Percentiles rank a stretch among this genome's conserved stretches.
Conservation (phyloP, 164 flowering plant genomes). For the Pachysandra terminalis region DNA sequence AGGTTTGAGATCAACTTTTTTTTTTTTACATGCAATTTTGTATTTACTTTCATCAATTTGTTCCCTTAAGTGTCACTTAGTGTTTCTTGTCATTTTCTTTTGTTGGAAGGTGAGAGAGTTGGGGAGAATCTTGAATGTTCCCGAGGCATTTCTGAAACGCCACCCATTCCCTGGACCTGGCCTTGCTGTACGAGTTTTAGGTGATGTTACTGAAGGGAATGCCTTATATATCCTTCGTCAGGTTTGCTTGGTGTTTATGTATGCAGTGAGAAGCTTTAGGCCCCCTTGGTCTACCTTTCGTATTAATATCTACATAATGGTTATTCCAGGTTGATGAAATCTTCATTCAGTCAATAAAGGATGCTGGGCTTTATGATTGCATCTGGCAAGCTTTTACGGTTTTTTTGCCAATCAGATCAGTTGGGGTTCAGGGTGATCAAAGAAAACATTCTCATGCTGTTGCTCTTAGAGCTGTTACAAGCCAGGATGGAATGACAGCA, state of each 20-base stretch:
- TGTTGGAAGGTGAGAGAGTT: constrained; percentile 72
- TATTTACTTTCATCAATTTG: no score
- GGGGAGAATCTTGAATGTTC: constrained; percentile 83
- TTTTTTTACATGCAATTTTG: neutral
- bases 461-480: no score
- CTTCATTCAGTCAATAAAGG: constrained; percentile 88
- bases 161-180: no score
- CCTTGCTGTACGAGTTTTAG: no score
- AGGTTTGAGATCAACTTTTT: constrained; percentile 46
- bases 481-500: constrained; percentile 99
- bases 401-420: constrained; percentile 70
- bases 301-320: neutral
- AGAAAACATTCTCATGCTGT: constrained; percentile 92
- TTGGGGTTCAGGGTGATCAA: constrained; percentile 98
- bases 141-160: constrained; percentile 77
- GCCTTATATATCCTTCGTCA: constrained; percentile 82
- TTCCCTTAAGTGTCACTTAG: neutral
- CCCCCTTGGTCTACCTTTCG: neutral
- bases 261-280: neutral
- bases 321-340: no score
- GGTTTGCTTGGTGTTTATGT: constrained; percentile 36
- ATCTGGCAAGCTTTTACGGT: constrained; percentile 99
- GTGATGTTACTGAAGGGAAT: no score
- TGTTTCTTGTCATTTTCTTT: neutral
- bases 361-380: constrained; percentile 85